These are phyloP conservation scores for Nyctanthes arbortristis DNA, from an alignment of 257 asterid genomes.

Conservation along the genomic window DNA sequence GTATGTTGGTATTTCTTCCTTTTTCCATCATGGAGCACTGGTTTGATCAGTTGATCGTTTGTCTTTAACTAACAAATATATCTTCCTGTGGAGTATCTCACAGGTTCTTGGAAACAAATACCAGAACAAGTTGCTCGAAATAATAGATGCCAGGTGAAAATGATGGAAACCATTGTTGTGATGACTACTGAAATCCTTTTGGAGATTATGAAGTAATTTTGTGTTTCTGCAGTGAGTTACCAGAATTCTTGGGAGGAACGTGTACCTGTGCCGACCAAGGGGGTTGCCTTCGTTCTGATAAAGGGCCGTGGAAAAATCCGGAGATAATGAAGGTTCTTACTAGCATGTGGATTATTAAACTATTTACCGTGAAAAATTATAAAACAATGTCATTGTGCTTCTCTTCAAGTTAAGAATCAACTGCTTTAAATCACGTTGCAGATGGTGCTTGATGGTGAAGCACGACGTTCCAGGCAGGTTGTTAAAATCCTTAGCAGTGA, in stretches of 20 bases:
- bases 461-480: conserved; percentile 83
- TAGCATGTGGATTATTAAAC: conserved; percentile 3
- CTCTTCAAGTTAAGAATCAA: conserved; percentile 12
- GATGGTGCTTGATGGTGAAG: conserved; percentile 88
- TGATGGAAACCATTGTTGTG: conserved; percentile 17
- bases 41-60: not conserved
- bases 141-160: conserved; percentile 81
- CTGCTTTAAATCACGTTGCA: conserved; percentile 35
- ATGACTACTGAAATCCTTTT: conserved; percentile 13
- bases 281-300: conserved; percentile 93
- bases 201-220: conserved; percentile 7
- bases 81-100: conserved; percentile 20
- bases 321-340: conserved; percentile 78
- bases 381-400: not conserved
- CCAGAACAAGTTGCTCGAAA: conserved; percentile 81
- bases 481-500: conserved; percentile 91
- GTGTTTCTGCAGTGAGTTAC: conserved; percentile 77
- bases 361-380: conserved; percentile 2
- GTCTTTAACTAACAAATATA: conserved; percentile 11
- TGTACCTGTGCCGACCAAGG: conserved; percentile 87
- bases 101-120: conserved; percentile 93
- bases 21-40: conserved; percentile 14
- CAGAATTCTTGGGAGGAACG: conserved; percentile 90
- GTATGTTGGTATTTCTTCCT: conserved; percentile 39
- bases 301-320: conserved; percentile 98